These are phyloP conservation scores for Sphaerulina populicola DNA, from an alignment of 2,329 filamentous ascomycete genomes.

Conservation along the genomic window DNA sequence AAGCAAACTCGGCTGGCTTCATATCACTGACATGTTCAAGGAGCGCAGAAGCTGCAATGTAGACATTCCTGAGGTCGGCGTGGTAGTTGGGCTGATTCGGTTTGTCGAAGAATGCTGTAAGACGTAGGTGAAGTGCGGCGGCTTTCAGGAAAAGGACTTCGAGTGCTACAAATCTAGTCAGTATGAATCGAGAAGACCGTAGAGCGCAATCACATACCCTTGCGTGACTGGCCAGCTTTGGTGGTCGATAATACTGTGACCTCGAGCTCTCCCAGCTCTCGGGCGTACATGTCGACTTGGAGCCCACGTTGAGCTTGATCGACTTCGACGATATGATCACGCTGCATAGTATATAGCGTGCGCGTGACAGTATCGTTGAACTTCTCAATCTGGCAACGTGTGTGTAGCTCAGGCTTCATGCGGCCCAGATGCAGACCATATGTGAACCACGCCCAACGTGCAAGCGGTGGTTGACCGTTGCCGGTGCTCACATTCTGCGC, in stretches of 20 bases:
- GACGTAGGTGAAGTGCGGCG: conserved; percentile 63
- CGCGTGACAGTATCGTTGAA: conserved; percentile 72
- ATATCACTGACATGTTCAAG: conserved; percentile 62
- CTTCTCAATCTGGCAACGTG: conserved; percentile 61
- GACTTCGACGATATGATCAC: conserved; percentile 54
- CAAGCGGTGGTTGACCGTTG: conserved; percentile 64
- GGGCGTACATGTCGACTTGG: conserved; percentile 33
- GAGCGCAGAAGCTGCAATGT: conserved; percentile 61
- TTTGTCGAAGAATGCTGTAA: conserved; percentile 74
- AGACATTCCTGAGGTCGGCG: conserved; percentile 66
- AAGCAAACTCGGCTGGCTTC: conserved; percentile 48
- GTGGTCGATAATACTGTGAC: conserved; percentile 30
- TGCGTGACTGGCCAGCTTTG: conserved; percentile 23
- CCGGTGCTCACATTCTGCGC: conserved; percentile 73
- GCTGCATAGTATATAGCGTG: conserved; percentile 70
- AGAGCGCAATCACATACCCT: background rate
- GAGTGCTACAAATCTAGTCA: conserved; percentile 32
- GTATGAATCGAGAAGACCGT: background rate
- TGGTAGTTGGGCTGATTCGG: conserved; percentile 63
- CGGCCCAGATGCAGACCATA: conserved; percentile 65
- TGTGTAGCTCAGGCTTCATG: conserved; percentile 54
- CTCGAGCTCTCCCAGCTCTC: conserved; percentile 33
- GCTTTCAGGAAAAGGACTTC: conserved; percentile 60
- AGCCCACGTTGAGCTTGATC: conserved; percentile 33
- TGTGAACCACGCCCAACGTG: conserved; percentile 50